Evolutionary conservation across 2,329 filamentous ascomycete species (phyloP), one percentile per base, ranked within the genome.

Genomic region (Phaeophleospora eucalypticola): DNA sequence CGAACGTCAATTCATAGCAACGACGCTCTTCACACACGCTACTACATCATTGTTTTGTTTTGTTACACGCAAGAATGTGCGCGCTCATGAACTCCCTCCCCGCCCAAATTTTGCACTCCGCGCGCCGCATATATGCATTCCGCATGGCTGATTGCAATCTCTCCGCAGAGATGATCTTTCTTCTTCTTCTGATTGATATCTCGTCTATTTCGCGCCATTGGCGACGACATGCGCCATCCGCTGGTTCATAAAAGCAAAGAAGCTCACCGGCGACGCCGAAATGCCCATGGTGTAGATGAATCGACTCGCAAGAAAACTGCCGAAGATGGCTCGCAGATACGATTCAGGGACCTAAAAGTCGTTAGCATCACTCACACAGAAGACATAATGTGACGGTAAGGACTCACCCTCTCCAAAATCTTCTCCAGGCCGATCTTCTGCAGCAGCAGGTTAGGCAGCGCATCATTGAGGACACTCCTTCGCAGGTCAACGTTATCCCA

Each of bases 201-300:
- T 29, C 17, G 36, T n/a, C 27, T 35, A 35, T 36, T 33, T 17
- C 35, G 21, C 33, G 17, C 40, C 50, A 44, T 44, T 52, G 34
- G 33, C 46, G 36, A 39, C 49, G 20, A 66, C 46, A 55, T 68
- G 70, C 10, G 64, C 62, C 67, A 74, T 75, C 18, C 72, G 65
- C 58, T 72, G 68, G 61, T 71, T 75, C 73, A 76, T 76, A 59
- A 97, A 98, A 67, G 95, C 89, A 71, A 95, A 98, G 78, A 98
- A 98, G 33, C 91, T 89, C 74, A 98, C 97, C 64, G 96, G 91
- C 74, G 86, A 93, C 4, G 93, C 90, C 57, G 81, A 84, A 66
- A 89, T 90, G 62, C 93, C 93, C 67, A 91, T 93, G 68, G 95
- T 83, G 69, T 98, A 98, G 34, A 98, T 89, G 67, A 98, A 98